These are phyloP conservation scores for Aspergillus sp. DNA, from an alignment of 2,329 filamentous ascomycete genomes.

Conservation along the genomic window DNA sequence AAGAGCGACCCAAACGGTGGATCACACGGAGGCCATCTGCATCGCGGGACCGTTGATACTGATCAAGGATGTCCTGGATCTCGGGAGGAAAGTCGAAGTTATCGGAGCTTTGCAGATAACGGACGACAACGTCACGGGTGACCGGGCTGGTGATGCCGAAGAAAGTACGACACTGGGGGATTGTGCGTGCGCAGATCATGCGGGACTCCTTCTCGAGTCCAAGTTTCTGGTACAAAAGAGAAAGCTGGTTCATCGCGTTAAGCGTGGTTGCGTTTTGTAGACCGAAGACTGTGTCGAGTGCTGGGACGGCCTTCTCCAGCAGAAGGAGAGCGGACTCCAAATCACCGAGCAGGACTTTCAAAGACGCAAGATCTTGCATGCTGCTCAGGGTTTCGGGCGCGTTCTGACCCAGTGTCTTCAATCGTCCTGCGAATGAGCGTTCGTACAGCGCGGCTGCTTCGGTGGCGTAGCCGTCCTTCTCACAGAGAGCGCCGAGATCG, in stretches of 20 bases:
- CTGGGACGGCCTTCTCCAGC: conserved; percentile 28
- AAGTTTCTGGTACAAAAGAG: conserved; percentile 30
- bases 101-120: conserved; percentile 25
- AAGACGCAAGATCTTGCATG: conserved; percentile 30
- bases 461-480: conserved; percentile 30
- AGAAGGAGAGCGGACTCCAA: conserved; percentile 27
- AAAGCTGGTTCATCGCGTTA: conserved; percentile 30
- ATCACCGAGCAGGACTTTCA: conserved; percentile 27
- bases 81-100: conserved; percentile 31
- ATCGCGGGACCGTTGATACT: conserved; percentile 24
- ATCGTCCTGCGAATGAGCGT: conserved; percentile 28
- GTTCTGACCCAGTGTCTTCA: conserved; percentile 29
- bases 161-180: conserved; percentile 26
- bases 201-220: conserved; percentile 26
- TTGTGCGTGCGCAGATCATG: conserved; percentile 20
- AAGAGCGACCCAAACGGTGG: conserved; percentile 25
- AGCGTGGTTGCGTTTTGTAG: conserved; percentile 28
- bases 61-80: conserved; percentile 25
- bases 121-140: conserved; percentile 24
- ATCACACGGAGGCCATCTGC: conserved; percentile 26
- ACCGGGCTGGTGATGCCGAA: conserved; percentile 23
- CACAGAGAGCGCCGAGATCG: conserved; percentile 27
- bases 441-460: conserved; percentile 31
- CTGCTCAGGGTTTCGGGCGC: conserved; percentile 30
- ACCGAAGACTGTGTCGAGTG: conserved; percentile 30